Base-by-base conservation (phyloP, 2,329 filamentous ascomycete genomes). In the Hortaea sp. region DNA sequence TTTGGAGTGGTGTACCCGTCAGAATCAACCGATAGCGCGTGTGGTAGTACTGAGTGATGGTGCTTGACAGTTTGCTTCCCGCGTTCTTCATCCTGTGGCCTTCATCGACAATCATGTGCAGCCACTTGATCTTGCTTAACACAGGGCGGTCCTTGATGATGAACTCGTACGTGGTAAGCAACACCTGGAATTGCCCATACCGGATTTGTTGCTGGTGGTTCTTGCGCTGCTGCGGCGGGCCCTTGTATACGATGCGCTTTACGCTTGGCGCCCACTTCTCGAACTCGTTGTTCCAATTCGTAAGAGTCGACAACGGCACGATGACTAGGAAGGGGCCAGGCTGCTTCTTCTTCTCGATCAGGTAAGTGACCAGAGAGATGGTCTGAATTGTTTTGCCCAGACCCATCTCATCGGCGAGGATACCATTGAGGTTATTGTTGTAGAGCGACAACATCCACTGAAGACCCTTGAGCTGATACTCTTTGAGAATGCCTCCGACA, bases 371-470 rank as follows among this genome's bases (percentile, higher is more conserved):
- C 69, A 98, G 73, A 74, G 87, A 94, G 69, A 98, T 98, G 39
- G 92, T 97, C 69, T 98, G 92, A 58, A 98, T 98, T 0, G 92
- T 98, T 73, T 98, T 98, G 67, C 92, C 92, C 54, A 98, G 86
- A 82, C 92, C 92, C 92, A 98, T 98, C 70, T 98, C 92, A 61
- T 98, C 92, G 49, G 92, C 92, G 59, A 98, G 74, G 55, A 98
- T 97, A 77, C 92, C 92, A 66, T 98, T 98, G 55, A 98, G 79
- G 69, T 95, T 98, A 75, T 98, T 98, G 81, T 98, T 98, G 78
- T 97, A 98, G 10, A 98, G 77, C 10, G 92, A 98, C 50, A 98
- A 83, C 92, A 98, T 98, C 92, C 92, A 98, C 67, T 98, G 90
- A 41, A 98, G 73, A 77, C 92, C 92, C 80, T 95, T 97, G 69